Conservation (phyloP, 768 basidiomycete genomes). For the Amanita rimosa region DNA sequence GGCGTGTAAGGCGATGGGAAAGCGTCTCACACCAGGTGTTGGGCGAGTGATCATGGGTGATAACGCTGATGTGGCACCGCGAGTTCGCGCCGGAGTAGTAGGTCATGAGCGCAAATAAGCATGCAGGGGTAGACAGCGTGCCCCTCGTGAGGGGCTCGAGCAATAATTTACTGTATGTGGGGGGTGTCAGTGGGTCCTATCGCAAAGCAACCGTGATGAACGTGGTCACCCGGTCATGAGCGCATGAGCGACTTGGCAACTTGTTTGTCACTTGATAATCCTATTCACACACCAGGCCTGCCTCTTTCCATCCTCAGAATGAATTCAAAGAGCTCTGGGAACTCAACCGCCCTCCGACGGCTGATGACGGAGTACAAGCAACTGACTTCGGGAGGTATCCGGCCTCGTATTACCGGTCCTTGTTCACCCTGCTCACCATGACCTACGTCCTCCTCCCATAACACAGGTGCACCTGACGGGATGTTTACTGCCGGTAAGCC, state of each 20-base stretch:
- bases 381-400: slow-evolving; percentile 61
- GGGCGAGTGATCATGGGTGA: not conserved
- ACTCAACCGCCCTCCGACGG: slow-evolving; percentile 67
- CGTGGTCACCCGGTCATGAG: no score
- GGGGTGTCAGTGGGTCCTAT: not conserved
- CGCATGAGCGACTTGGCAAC: no score
- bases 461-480: slow-evolving; percentile 72
- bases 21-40: not conserved
- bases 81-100: not conserved
- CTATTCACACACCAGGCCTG: no score
- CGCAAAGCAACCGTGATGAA: not conserved
- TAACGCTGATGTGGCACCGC: not conserved
- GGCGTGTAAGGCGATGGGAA: not conserved
- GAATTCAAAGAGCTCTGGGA: slow-evolving; percentile 43
- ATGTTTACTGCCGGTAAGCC: slow-evolving; percentile 86
- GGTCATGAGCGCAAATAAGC: not conserved
- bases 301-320: no score
- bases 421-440: not conserved
- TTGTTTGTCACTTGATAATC: no score
- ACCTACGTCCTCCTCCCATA: no score
- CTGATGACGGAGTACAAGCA: slow-evolving; percentile 93
- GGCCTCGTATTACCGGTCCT: not conserved
- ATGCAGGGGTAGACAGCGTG: not conserved
- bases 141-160: not conserved
- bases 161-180: not conserved